These are phyloP conservation scores for Datisca glomerata DNA, from an alignment of 306 rosid species.

Conservation along the genomic window DNA sequence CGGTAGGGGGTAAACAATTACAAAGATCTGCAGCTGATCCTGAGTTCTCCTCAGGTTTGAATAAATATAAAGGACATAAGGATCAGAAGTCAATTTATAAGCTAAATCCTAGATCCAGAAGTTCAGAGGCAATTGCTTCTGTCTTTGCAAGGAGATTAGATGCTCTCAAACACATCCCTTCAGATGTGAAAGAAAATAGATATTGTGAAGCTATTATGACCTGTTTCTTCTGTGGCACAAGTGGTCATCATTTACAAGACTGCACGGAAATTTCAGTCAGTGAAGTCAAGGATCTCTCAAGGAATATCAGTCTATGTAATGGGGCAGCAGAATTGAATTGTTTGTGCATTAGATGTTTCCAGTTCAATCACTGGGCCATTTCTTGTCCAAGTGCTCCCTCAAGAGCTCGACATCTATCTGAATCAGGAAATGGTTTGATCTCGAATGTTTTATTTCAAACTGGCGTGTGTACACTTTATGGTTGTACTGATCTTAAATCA, in stretches of 20 bases:
- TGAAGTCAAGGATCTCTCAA: conserved; percentile 41
- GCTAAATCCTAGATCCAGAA: conserved; percentile 21
- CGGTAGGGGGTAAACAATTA: conserved; percentile 19
- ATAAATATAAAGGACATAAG: conserved; percentile 15
- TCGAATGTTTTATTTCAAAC: conserved; percentile 17
- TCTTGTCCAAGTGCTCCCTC: conserved; percentile 40
- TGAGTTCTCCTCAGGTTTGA: conserved; percentile 17
- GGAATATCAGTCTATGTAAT: conserved; percentile 24
- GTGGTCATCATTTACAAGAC: conserved; percentile 47
- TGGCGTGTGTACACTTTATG: conserved; percentile 6
- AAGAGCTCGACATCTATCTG: conserved; percentile 19
- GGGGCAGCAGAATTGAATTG: conserved; percentile 24
- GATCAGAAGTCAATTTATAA: conserved; percentile 19
- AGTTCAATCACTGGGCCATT: conserved; percentile 50
- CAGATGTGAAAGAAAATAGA: conserved; percentile 19
- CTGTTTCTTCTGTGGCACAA: conserved; percentile 67
- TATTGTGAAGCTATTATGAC: conserved; percentile 15
- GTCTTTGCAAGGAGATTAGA: conserved; percentile 62
- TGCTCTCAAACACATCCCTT: conserved; percentile 40
- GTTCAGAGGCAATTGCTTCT: conserved; percentile 44
- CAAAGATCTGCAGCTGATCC: conserved; percentile 14
- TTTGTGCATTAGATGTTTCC: conserved; percentile 50
- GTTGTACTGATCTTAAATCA: conserved; percentile 15
- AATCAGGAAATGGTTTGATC: conserved; percentile 20
- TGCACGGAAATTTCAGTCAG: conserved; percentile 31